Evolutionary conservation across 768 basidiomycete species (phyloP), one percentile per base, ranked within the genome.

Genomic region (Tricholoma sp.): DNA sequence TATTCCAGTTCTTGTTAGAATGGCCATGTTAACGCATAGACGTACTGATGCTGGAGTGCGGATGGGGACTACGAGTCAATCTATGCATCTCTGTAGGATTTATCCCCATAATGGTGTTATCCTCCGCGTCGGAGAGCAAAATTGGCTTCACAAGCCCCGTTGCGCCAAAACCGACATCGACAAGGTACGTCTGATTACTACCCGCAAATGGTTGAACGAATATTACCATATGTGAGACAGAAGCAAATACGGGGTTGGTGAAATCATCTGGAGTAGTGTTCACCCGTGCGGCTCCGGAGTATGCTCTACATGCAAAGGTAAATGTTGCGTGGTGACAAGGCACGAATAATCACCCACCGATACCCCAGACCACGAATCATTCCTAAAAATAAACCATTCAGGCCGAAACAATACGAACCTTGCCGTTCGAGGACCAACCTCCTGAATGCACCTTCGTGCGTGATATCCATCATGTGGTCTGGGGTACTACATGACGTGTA

Each of bases 141-240:
- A 73, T 66, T 3, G 71, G 72, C 29, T 65, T 41, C 10, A 63
- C 63, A n/a, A 68, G 62, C 0, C 62, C 59, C 8, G 60, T 41
- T 7, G 64, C 59, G 4, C 72, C 71, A 54, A 71, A 70, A 10
- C 72, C 71, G 5, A 66, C 70, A 57, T 73, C 71, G 12, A 70
- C 67, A 9, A 72, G 19, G 52, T 67, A 74, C 0, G 71, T 72
- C 53, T 63, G 54, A 52, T 67, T 69, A 39, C 60, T 65, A 19
- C 64, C 56, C 16, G 22, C 37, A 18, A 58, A 62, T 1, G 71
- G 72, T 45, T 74, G 72, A 3, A 70, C 71, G 37, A 74, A 68
- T 10, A 71, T 50, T 21, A 71, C 59, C 57, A 69, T 66, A 52
- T 72, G 72, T 4, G 54, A 49, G 14, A 61, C 57, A 10, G 61